Conservation (phyloP, 768 basidiomycete genomes). For the Chalciporus chontae region DNA sequence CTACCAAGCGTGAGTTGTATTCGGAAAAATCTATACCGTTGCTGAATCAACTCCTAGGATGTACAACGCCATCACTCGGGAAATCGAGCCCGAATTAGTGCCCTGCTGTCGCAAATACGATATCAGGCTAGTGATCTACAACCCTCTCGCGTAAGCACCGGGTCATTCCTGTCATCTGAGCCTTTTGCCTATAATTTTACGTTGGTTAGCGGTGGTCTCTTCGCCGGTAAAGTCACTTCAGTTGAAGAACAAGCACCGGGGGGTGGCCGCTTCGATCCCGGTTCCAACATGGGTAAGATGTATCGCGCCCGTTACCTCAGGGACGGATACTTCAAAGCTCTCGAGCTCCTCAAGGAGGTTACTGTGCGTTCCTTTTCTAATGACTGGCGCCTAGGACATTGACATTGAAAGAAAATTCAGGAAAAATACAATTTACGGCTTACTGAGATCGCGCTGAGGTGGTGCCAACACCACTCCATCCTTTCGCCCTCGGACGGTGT, state of each 20-base stretch:
- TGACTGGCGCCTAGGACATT: too few species aligned
- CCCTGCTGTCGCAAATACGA: slow-evolving; percentile 58
- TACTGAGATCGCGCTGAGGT: slow-evolving; percentile 56
- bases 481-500: slow-evolving; percentile 43
- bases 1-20: slow-evolving; percentile 46
- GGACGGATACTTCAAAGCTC: slow-evolving; percentile 41
- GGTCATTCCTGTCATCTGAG: background rate
- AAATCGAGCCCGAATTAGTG: slow-evolving; percentile 47
- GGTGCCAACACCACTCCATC: slow-evolving; percentile 56
- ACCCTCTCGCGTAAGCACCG: slow-evolving; percentile 44
- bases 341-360: slow-evolving; percentile 37
- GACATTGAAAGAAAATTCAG: slow-evolving; percentile 17
- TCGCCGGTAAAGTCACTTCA: slow-evolving; percentile 47
- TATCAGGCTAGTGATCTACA: slow-evolving; percentile 54
- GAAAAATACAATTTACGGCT: slow-evolving; percentile 45
- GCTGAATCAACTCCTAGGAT: slow-evolving; percentile 25
- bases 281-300: slow-evolving; percentile 37
- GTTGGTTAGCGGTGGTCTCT: slow-evolving; percentile 5
- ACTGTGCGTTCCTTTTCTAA: slow-evolving; percentile 32
- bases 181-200: background rate
- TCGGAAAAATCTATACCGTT: background rate
- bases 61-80: slow-evolving; percentile 48
- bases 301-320: slow-evolving; percentile 45
- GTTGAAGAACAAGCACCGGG: slow-evolving; percentile 27
- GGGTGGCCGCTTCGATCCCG: slow-evolving; percentile 42